A percentile compares a stretch with the other conserved stretches of the same genome.
Evolutionary conservation across 148 eudicot genomes (phyloP).

Genomic region (Rhododendron henanense): DNA sequence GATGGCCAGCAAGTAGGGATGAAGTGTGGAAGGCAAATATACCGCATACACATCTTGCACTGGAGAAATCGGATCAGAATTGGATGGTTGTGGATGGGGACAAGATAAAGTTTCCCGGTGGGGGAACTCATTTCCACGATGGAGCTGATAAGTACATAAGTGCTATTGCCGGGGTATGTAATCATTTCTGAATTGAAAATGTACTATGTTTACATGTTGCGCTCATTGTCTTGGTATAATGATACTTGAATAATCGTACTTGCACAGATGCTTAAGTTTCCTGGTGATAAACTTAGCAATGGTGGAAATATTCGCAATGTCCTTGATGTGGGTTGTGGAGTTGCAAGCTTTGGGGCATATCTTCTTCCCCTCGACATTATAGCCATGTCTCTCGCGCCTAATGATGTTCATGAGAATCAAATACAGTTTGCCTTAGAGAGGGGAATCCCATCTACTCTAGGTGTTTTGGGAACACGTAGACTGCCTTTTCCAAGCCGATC

Average conservation of each 20-base stretch:
- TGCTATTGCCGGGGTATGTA: slow-evolving; percentile 56
- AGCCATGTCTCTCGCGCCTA: slow-evolving; percentile 78
- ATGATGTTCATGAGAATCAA: slow-evolving; percentile 79
- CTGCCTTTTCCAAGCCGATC: slow-evolving; percentile 79
- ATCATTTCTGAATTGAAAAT: not conserved
- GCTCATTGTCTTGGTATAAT: not conserved
- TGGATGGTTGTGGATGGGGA: slow-evolving; percentile 81
- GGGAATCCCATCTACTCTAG: slow-evolving; percentile 69
- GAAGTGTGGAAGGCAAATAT: slow-evolving; percentile 84
- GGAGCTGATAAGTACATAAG: slow-evolving; percentile 72
- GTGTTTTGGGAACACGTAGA: slow-evolving; percentile 71
- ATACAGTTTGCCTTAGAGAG: slow-evolving; percentile 81
- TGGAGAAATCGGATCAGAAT: slow-evolving; percentile 72
- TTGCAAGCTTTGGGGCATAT: slow-evolving; percentile 85
- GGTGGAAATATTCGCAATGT: slow-evolving; percentile 60
- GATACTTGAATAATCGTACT: not conserved
- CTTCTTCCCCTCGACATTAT: slow-evolving; percentile 55
- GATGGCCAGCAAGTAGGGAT: slow-evolving; percentile 80
- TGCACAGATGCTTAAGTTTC: slow-evolving; percentile 66
- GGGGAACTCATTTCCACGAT: slow-evolving; percentile 77
- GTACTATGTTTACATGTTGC: not conserved
- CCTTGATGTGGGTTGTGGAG: slow-evolving; percentile 85
- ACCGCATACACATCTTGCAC: slow-evolving; percentile 75
- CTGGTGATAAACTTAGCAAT: slow-evolving; percentile 47
- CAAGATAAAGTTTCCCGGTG: slow-evolving; percentile 71